These are phyloP conservation scores for Heliamphora pulchella DNA, from an alignment of 179 eudicot genomes.

Conservation along the genomic window DNA sequence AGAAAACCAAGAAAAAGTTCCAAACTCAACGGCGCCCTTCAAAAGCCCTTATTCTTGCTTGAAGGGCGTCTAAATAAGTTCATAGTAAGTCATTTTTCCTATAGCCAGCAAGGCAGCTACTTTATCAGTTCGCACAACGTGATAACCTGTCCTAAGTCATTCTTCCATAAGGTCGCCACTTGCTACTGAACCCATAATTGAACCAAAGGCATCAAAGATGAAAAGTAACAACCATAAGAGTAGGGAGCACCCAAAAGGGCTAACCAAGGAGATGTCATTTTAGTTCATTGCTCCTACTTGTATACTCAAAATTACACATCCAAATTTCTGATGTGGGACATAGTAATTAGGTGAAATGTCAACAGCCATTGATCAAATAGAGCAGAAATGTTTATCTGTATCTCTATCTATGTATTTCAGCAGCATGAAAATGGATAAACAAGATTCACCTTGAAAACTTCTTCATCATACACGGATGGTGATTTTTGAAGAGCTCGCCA, in stretches of 20 bases:
- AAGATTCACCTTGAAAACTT: constrained; percentile 63
- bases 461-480: constrained; percentile 76
- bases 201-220: constrained; percentile 26
- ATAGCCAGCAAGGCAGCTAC: background rate
- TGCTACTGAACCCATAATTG: background rate
- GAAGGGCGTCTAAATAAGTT: no score
- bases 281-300: no score
- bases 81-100: background rate
- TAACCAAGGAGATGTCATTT: no score
- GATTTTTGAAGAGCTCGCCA: constrained; percentile 80
- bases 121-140: no score
- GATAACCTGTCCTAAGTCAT: background rate
- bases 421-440: background rate
- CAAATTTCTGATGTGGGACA: no score
- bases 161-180: background rate
- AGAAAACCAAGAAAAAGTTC: no score
- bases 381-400: background rate
- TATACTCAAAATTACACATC: no score
- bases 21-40: no score
- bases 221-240: constrained; percentile 2
- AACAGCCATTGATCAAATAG: background rate
- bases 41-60: no score
- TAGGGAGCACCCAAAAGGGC: no score
- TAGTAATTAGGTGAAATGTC: background rate
- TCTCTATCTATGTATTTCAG: background rate